phyloP scores from a whole-genome alignment of 31 red algal genomes.

The Bonnemaisonia californica region DNA sequence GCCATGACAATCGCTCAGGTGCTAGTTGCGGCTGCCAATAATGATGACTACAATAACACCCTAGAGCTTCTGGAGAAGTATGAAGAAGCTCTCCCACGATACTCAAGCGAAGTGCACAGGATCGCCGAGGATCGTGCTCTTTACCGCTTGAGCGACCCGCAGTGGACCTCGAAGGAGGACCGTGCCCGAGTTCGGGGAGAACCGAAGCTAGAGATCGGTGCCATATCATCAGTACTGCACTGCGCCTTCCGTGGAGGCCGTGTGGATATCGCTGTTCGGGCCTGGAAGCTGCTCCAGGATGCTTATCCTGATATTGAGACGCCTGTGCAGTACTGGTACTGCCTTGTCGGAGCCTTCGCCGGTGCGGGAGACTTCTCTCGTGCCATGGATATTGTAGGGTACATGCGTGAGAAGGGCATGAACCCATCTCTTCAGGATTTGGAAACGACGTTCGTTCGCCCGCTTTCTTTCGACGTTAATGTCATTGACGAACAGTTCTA shows the following conservation, averaged over 20 bases:
- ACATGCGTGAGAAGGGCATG: conserved; percentile 54
- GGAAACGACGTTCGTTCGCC: conserved; percentile 45
- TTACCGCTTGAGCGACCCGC: conserved; percentile 19
- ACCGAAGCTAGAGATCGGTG: conserved; percentile 53
- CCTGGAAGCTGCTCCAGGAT: conserved; percentile 37
- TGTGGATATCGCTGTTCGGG: conserved; percentile 32
- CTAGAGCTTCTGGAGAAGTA: conserved; percentile 29
- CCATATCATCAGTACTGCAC: conserved; percentile 54
- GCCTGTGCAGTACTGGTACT: conserved; percentile 54
- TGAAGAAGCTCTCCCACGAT: conserved; percentile 48
- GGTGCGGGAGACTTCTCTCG: conserved; percentile 47
- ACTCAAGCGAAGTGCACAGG: conserved; percentile 53
- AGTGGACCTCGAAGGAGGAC: conserved; percentile 46
- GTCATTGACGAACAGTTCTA: conserved; percentile 65
- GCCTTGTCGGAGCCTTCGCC: conserved; percentile 57
- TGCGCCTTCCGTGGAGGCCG: conserved; percentile 53
- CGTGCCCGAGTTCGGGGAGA: conserved; percentile 39
- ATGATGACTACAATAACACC: conserved; percentile 55
- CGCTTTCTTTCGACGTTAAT: conserved; percentile 41
- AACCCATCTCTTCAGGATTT: conserved; percentile 41
- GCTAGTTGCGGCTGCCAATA: conserved; percentile 37
- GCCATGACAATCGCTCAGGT: conserved; percentile 68
- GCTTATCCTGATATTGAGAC: conserved; percentile 43
- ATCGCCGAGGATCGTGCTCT: conserved; percentile 47
- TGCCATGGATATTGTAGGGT: conserved; percentile 56